These are phyloP conservation scores for Beauveria caledonica DNA, from an alignment of 2,329 filamentous ascomycete genomes.

Conservation along the genomic window DNA sequence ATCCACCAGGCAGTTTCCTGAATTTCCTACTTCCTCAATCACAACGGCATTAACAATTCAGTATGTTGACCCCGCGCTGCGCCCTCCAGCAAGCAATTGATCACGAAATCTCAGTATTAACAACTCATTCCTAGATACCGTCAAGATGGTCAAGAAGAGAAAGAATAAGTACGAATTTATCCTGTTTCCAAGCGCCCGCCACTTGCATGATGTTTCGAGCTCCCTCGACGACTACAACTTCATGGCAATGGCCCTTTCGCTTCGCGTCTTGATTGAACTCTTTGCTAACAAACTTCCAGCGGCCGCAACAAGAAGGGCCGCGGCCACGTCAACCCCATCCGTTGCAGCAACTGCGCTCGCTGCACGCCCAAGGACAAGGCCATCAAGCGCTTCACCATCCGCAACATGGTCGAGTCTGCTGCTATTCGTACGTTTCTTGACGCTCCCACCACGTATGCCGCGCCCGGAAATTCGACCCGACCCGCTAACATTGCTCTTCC, in stretches of 20 bases:
- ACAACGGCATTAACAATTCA: conserved; percentile 11
- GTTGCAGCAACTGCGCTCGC: conserved; percentile 64
- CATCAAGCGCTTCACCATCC: conserved; percentile 99
- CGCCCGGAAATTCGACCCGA: neutral
- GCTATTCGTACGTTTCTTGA: conserved; percentile 78
- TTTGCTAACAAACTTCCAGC: conserved; percentile 39
- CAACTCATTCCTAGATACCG: conserved; percentile 39
- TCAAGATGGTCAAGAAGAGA: conserved; percentile 66
- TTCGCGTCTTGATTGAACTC: neutral
- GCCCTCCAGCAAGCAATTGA: conserved; percentile 5
- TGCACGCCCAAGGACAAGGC: conserved; percentile 99
- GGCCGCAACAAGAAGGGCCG: conserved; percentile 99
- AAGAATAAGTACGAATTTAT: conserved; percentile 51
- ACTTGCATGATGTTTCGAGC: neutral
- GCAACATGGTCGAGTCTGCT: conserved; percentile 99
- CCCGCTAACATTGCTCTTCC: conserved; percentile 16
- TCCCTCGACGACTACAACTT: neutral
- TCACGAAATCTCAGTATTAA: conserved; percentile 21
- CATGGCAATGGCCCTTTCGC: neutral
- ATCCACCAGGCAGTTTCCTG: conserved; percentile 7
- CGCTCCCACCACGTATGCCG: neutral
- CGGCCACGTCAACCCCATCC: conserved; percentile 99
- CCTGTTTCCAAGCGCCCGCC: conserved; percentile 8
- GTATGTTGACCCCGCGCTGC: conserved; percentile 14
- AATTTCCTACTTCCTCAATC: conserved; percentile 12